phyloP scores from a whole-genome alignment of 768 basidiomycete genomes.

The Lactarius trivialis region DNA sequence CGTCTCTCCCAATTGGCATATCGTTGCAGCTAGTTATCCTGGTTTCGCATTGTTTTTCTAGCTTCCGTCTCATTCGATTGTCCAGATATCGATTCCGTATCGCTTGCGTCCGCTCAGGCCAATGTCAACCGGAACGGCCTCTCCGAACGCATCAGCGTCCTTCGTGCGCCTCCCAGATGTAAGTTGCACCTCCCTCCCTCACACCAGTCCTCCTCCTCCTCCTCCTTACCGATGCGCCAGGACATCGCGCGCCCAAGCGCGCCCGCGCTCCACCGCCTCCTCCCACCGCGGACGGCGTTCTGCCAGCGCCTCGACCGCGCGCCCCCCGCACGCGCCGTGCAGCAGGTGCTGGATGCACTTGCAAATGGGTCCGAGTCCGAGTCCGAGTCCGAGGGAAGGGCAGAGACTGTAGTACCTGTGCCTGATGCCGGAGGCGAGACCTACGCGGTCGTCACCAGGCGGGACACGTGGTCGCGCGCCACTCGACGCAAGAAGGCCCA shows the following conservation, averaged over 20 bases:
- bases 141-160: conserved; percentile 42
- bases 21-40: conserved; percentile 61
- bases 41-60: too few species aligned
- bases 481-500: conserved; percentile 42
- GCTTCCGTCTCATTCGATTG: not conserved
- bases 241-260: conserved; percentile 34
- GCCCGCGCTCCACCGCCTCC: conserved; percentile 41
- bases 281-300: conserved; percentile 56
- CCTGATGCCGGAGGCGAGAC: not conserved
- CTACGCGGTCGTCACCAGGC: conserved; percentile 13
- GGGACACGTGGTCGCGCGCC: conserved; percentile 62
- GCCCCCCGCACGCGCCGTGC: conserved; percentile 25
- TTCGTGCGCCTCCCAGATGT: conserved; percentile 71
- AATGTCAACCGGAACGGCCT: conserved; percentile 60
- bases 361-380: conserved; percentile 25
- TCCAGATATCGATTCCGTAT: conserved; percentile 65
- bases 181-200: conserved; percentile 29
- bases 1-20: conserved; percentile 47
- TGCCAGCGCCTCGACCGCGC: conserved; percentile 32
- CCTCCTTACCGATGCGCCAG: conserved; percentile 32
- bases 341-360: conserved; percentile 32
- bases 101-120: conserved; percentile 45
- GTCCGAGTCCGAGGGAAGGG: not conserved
- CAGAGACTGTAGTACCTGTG: not conserved
- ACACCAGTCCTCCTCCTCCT: not conserved